Percentiles rank a stretch among this genome's conserved stretches.
Conservation (phyloP, 2,329 filamentous ascomycete genomes). For the Aphanocladium album region DNA sequence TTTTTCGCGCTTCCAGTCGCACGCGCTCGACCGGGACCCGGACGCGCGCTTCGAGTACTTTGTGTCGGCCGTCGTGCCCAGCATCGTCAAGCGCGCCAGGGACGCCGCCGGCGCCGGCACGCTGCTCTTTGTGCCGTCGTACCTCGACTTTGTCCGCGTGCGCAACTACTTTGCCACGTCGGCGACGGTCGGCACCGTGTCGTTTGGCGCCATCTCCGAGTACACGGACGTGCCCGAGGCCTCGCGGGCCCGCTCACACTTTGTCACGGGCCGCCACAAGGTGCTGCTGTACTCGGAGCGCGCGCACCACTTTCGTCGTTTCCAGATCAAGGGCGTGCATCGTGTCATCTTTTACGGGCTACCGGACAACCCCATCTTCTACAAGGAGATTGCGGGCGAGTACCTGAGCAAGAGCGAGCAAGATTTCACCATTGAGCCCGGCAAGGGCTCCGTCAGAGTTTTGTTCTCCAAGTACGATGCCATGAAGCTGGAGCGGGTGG, state of each 20-base stretch:
- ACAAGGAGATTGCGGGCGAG: constrained; percentile 67
- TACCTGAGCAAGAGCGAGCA: constrained; percentile 59
- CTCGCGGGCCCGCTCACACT: constrained; percentile 80
- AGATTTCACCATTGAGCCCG: constrained; percentile 49
- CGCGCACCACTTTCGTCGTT: constrained; percentile 94
- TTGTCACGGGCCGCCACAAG: constrained; percentile 74
- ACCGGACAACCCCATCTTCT: constrained; percentile 82
- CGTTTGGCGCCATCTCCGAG: constrained; percentile 76
- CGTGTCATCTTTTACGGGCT: constrained; percentile 84
- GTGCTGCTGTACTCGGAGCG: constrained; percentile 89
- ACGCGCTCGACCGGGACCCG: constrained; percentile 68
- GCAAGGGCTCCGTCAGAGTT: constrained; percentile 53
- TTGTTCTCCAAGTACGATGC: constrained; percentile 88
- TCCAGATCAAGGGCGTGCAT: constrained; percentile 74
- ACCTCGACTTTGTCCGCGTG: constrained; percentile 90
- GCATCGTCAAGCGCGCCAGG: constrained; percentile 61
- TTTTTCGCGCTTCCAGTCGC: constrained; percentile 77
- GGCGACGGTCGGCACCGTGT: constrained; percentile 44
- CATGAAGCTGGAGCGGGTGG: constrained; percentile 81
- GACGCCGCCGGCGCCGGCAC: constrained; percentile 51
- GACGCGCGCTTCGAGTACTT: constrained; percentile 91
- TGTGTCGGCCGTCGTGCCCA: constrained; percentile 71
- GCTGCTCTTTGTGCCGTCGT: constrained; percentile 85
- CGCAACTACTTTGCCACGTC: constrained; percentile 86
- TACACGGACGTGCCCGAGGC: constrained; percentile 77